phyloP scores from a whole-genome alignment of 345 rosid species.

The Kandelia obovata region DNA sequence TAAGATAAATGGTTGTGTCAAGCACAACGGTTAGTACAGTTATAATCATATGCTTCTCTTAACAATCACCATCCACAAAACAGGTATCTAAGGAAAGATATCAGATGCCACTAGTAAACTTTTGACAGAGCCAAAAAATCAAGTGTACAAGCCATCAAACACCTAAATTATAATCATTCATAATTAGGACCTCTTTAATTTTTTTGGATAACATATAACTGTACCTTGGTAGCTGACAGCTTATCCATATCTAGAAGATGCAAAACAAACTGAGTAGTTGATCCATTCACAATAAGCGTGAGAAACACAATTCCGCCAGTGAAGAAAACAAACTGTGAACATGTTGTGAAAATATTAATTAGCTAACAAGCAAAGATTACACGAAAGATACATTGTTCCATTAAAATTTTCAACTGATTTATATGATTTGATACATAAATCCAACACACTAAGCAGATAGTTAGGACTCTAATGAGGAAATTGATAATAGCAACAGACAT shows the following conservation, averaged over 20 bases:
- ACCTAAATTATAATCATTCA: no score
- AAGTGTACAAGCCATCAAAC: no score
- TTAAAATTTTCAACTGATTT: background rate
- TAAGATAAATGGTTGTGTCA: no score
- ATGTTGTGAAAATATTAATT: slow-evolving; percentile 4
- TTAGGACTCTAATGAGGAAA: background rate
- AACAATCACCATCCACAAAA: no score
- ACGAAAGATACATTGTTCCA: background rate
- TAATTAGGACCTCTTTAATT: no score
- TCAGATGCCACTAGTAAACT: no score
- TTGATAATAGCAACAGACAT: background rate
- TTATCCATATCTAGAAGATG: slow-evolving; percentile 71
- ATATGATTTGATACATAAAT: background rate
- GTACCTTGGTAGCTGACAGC: slow-evolving; percentile 73
- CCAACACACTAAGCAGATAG: background rate
- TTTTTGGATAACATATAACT: no score
- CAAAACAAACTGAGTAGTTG: slow-evolving; percentile 79
- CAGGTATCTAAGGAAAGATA: no score
- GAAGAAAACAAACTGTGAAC: slow-evolving; percentile 79
- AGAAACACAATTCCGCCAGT: slow-evolving; percentile 96
- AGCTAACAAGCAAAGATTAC: background rate
- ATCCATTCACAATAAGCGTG: slow-evolving; percentile 84
- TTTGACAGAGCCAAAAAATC: no score
- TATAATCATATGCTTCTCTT: no score
- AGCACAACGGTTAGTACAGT: no score